Percentiles rank a stretch among this genome's conserved stretches.
These are phyloP conservation scores for Euphrasia confusa DNA, from an alignment of 257 asterid genomes.

Conservation along the genomic window DNA sequence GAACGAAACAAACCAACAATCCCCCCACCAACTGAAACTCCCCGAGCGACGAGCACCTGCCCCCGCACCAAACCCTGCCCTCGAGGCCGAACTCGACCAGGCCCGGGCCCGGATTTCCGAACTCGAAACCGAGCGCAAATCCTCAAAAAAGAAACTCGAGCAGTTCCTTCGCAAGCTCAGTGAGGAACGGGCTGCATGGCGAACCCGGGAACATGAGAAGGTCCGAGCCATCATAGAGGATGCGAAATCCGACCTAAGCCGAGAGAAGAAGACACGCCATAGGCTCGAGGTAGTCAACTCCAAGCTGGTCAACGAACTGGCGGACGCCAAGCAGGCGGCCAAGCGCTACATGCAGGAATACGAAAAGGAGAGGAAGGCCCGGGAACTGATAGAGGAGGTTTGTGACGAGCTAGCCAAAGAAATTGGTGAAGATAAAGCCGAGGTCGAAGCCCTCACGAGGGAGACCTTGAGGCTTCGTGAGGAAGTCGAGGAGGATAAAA, in stretches of 20 bases:
- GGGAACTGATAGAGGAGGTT: slow-evolving; percentile 61
- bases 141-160: slow-evolving; percentile 61
- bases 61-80: slow-evolving; percentile 36
- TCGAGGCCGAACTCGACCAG: slow-evolving; percentile 51
- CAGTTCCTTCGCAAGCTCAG: slow-evolving; percentile 57
- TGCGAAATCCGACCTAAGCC: slow-evolving; percentile 39
- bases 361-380: slow-evolving; percentile 51
- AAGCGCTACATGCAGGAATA: slow-evolving; percentile 55
- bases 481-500: slow-evolving; percentile 67
- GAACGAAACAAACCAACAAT: slow-evolving; percentile 30
- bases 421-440: slow-evolving; percentile 60
- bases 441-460: slow-evolving; percentile 46
- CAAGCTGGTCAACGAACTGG: slow-evolving; percentile 50
- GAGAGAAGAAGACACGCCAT: slow-evolving; percentile 55
- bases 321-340: slow-evolving; percentile 43
- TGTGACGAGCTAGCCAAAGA: slow-evolving; percentile 65
- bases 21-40: slow-evolving; percentile 29
- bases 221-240: slow-evolving; percentile 56
- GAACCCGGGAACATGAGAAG: slow-evolving; percentile 59
- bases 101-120: slow-evolving; percentile 49
- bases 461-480: slow-evolving; percentile 48
- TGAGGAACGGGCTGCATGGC: slow-evolving; percentile 60
- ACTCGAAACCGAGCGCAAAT: slow-evolving; percentile 50
- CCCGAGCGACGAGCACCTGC: slow-evolving; percentile 25
- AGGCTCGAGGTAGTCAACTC: slow-evolving; percentile 56